phyloP scores from a whole-genome alignment of 768 basidiomycete species.

The Boletus tomentosulus region DNA sequence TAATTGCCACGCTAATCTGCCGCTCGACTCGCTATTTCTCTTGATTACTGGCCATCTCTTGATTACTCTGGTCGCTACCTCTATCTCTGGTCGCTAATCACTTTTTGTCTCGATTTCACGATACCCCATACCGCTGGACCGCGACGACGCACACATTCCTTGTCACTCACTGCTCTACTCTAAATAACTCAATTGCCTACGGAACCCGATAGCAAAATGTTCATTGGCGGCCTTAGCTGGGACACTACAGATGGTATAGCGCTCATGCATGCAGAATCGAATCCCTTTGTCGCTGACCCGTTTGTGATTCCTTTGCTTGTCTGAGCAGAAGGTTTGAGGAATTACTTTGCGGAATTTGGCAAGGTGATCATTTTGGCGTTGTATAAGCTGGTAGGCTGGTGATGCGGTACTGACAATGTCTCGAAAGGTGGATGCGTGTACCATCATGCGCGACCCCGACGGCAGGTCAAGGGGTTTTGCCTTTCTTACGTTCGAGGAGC shows the following conservation, averaged over 20 bases:
- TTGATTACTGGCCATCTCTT: conserved; percentile 29
- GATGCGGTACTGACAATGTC: conserved; percentile 10
- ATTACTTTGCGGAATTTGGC: conserved; percentile 79
- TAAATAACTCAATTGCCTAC: conserved; percentile 31
- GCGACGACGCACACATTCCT: conserved; percentile 24
- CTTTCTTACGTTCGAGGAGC: conserved; percentile 76
- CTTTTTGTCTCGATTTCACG: conserved; percentile 31
- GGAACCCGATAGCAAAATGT: conserved; percentile 70
- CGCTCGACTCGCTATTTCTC: conserved; percentile 21
- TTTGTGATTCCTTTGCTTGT: conserved; percentile 15
- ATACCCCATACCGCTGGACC: conserved; percentile 35
- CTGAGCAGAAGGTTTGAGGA: conserved; percentile 53
- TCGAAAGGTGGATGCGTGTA: conserved; percentile 68
- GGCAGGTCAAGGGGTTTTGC: conserved; percentile 81
- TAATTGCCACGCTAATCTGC: conserved; percentile 28
- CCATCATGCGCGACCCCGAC: conserved; percentile 78
- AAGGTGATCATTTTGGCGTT: conserved; percentile 41
- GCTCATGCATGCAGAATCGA: conserved; percentile 23
- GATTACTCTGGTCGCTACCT: conserved; percentile 30
- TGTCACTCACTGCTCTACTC: conserved; percentile 23
- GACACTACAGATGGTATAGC: conserved; percentile 88
- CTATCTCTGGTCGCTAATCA: conserved; percentile 30
- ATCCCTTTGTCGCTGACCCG: conserved; percentile 25
- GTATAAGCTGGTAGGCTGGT: neutral
- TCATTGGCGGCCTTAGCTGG: conserved; percentile 89